Percentiles rank a stretch among this genome's conserved stretches.
These are phyloP conservation scores for Vanrija humicola DNA, from an alignment of 1,284 basidiomycete species.

Conservation along the genomic window DNA sequence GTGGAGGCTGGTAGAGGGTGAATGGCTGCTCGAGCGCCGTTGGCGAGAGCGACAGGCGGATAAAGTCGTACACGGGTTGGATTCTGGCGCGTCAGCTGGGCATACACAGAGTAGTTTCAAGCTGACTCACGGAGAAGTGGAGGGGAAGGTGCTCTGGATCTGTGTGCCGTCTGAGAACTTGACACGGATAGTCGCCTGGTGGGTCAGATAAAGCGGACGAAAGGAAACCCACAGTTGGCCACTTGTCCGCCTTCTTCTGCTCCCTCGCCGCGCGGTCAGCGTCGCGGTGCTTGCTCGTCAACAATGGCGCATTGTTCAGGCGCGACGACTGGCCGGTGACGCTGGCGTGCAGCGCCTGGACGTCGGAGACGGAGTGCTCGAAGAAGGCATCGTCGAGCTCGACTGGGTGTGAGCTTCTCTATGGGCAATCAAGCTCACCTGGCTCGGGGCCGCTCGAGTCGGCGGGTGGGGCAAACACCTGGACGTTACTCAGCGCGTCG, in stretches of 20 bases:
- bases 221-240: slow-evolving; percentile 38
- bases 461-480: too few species aligned
- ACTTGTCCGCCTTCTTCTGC: slow-evolving; percentile 38
- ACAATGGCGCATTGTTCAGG: slow-evolving; percentile 42
- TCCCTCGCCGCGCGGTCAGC: slow-evolving; percentile 33
- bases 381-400: slow-evolving; percentile 39
- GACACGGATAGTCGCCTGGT: slow-evolving; percentile 43
- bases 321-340: slow-evolving; percentile 29
- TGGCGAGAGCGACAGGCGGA: slow-evolving; percentile 33
- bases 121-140: slow-evolving; percentile 33
- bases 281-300: slow-evolving; percentile 40
- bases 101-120: not conserved
- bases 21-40: slow-evolving; percentile 31
- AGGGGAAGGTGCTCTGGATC: slow-evolving; percentile 44
- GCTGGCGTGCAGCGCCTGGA: slow-evolving; percentile 37
- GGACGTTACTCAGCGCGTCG: too few species aligned
- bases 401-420: slow-evolving; percentile 5
- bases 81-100: slow-evolving; percentile 28
- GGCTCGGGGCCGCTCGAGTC: too few species aligned
- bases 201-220: not conserved
- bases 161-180: slow-evolving; percentile 47
- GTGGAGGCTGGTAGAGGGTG: slow-evolving; percentile 48
- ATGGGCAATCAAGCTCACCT: too few species aligned
- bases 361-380: slow-evolving; percentile 39
- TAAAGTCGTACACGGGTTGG: slow-evolving; percentile 47